Evolutionary conservation across 495 filamentous ascomycete genomes (phyloP).

Genomic region (Darksidea phi): DNA sequence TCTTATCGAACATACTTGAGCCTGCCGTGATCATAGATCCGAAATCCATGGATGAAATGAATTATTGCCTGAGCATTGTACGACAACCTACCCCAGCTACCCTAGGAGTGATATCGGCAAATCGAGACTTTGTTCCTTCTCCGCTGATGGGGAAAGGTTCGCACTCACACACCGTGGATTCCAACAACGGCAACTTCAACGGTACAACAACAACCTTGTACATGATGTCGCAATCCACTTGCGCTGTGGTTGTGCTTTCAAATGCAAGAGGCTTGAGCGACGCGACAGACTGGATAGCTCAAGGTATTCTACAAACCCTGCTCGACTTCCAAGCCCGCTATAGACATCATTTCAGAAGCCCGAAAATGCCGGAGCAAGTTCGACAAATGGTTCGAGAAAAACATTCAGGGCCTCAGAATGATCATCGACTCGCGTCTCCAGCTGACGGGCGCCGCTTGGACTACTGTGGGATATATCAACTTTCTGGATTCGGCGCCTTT

Average conservation of each 20-base stretch:
- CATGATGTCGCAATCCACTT: not conserved
- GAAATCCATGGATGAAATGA: too few relatives aligned
- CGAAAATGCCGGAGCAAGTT: not conserved
- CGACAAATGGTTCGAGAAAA: not conserved
- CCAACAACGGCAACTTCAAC: conserved; percentile 3
- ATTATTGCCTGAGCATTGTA: too few relatives aligned
- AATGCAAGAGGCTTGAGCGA: conserved; percentile 4
- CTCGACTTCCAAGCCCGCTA: too few relatives aligned
- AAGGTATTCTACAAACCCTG: conserved; percentile 3
- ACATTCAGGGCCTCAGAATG: too few relatives aligned
- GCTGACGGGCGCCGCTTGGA: not conserved
- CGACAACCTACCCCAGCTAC: too few relatives aligned
- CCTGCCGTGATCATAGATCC: not conserved
- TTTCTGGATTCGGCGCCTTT: not conserved
- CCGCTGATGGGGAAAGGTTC: too few relatives aligned
- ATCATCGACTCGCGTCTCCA: too few relatives aligned
- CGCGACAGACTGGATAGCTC: conserved; percentile 3
- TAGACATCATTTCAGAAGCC: too few relatives aligned
- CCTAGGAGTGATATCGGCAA: too few relatives aligned
- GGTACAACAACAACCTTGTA: not conserved
- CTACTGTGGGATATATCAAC: not conserved
- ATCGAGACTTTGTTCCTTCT: too few relatives aligned
- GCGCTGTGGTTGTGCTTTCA: conserved; percentile 3
- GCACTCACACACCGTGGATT: too few relatives aligned
- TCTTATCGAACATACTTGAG: not conserved